Evolutionary conservation across 2,329 filamentous ascomycete species (phyloP).

Genomic region (Calonectria montana): DNA sequence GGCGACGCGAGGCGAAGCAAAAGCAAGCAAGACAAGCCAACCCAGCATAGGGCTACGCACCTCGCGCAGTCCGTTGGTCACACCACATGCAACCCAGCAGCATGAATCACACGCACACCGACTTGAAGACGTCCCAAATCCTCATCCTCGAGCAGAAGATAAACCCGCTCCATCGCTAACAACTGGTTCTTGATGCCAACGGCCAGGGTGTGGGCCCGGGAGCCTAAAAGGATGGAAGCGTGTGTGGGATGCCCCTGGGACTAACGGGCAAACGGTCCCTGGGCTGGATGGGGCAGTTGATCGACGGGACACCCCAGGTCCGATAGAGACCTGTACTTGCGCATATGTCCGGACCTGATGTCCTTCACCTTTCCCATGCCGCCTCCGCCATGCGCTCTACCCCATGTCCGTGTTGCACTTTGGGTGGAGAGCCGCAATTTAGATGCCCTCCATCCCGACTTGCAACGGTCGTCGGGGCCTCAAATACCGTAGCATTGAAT

Average conservation of each 20-base stretch:
- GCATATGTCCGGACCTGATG: conserved; percentile 12
- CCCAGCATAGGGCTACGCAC: background rate
- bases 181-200: background rate
- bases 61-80: background rate
- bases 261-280: conserved; percentile 15
- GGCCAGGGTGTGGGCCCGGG: background rate
- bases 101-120: conserved; percentile 1
- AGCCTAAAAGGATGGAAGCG: conserved; percentile 7
- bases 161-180: background rate
- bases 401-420: conserved; percentile 27
- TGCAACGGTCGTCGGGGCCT: background rate
- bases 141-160: background rate
- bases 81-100: background rate
- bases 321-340: conserved; percentile 1
- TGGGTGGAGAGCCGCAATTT: conserved; percentile 31
- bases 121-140: background rate
- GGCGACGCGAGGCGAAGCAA: conserved; percentile 3
- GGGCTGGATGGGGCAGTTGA: conserved; percentile 30
- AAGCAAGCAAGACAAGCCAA: conserved; percentile 9
- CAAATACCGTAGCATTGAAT: conserved; percentile 8
- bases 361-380: background rate
- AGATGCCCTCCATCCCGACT: conserved; percentile 10
- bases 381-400: background rate
- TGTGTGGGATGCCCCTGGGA: conserved; percentile 21
- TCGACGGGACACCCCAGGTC: conserved; percentile 16